Evolutionary conservation across 2,329 filamentous ascomycete genomes (phyloP).

Genomic region (Ophiosphaerella herpotricha): DNA sequence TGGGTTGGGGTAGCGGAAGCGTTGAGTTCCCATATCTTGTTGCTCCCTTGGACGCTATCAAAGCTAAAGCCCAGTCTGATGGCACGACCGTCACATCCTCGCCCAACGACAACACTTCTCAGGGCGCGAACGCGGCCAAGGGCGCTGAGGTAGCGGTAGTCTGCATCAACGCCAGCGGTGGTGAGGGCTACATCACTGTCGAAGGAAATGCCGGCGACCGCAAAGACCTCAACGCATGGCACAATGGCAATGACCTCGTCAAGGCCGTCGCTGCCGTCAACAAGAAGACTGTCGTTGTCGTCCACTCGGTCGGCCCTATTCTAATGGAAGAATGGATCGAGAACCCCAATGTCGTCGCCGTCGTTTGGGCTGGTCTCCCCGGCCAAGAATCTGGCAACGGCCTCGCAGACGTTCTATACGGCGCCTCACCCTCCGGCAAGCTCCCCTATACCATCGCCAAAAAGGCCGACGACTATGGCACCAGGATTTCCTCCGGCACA

Average conservation of each 20-base stretch:
- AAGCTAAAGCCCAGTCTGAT: slow-evolving; percentile 41
- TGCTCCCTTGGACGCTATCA: slow-evolving; percentile 50
- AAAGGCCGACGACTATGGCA: slow-evolving; percentile 38
- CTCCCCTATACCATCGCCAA: slow-evolving; percentile 58
- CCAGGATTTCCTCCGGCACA: slow-evolving; percentile 21
- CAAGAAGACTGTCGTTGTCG: slow-evolving; percentile 46
- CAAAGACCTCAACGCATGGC: slow-evolving; percentile 55
- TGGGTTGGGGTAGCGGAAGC: slow-evolving; percentile 69
- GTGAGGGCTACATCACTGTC: slow-evolving; percentile 56
- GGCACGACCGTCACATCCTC: slow-evolving; percentile 47
- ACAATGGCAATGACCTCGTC: slow-evolving; percentile 50
- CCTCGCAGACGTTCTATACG: slow-evolving; percentile 53
- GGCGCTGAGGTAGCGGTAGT: slow-evolving; percentile 49
- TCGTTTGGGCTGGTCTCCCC: slow-evolving; percentile 48
- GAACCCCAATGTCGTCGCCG: slow-evolving; percentile 44
- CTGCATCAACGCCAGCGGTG: slow-evolving; percentile 55
- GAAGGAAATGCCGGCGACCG: slow-evolving; percentile 54
- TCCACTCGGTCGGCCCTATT: slow-evolving; percentile 45
- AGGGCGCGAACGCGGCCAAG: slow-evolving; percentile 45
- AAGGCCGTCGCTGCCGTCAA: slow-evolving; percentile 43
- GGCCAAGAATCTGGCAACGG: slow-evolving; percentile 51
- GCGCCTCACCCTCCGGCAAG: slow-evolving; percentile 56
- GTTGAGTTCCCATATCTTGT: slow-evolving; percentile 53
- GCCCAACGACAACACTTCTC: slow-evolving; percentile 44
- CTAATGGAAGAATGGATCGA: slow-evolving; percentile 45